These are phyloP conservation scores for Dissoconium aciculare DNA, from an alignment of 2,329 filamentous ascomycete species.

Conservation along the genomic window DNA sequence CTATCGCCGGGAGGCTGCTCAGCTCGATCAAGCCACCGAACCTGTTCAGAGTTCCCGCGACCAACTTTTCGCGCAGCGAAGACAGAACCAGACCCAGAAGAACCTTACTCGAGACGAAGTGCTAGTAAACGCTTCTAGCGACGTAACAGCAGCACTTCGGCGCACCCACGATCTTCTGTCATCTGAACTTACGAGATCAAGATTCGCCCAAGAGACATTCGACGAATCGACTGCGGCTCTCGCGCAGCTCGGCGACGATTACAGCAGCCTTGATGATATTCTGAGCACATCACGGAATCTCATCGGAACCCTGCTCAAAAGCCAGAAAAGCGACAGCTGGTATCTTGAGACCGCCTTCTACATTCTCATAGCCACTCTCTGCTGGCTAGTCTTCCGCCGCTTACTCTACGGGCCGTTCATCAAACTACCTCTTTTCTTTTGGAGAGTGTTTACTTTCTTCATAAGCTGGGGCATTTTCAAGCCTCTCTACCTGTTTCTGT, in stretches of 20 bases:
- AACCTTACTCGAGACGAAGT: constrained; percentile 56
- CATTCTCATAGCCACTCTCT: constrained; percentile 59
- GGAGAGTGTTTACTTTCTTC: constrained; percentile 11
- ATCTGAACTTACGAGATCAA: constrained; percentile 67
- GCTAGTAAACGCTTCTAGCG: constrained; percentile 57
- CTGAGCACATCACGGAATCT: constrained; percentile 60
- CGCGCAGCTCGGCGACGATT: constrained; percentile 64
- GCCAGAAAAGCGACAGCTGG: constrained; percentile 95
- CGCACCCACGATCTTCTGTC: constrained; percentile 79
- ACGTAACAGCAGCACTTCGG: constrained; percentile 71
- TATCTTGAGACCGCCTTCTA: constrained; percentile 86
- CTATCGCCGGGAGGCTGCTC: constrained; percentile 12
- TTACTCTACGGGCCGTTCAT: constrained; percentile 78
- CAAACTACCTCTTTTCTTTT: constrained; percentile 47
- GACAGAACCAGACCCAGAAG: constrained; percentile 24
- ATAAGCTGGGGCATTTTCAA: constrained; percentile 18
- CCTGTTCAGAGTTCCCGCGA: constrained; percentile 20
- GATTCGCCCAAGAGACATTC: constrained; percentile 80
- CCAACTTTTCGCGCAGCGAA: constrained; percentile 25
- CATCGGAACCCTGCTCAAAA: constrained; percentile 62
- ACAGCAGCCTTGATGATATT: constrained; percentile 63
- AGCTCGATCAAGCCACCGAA: constrained; percentile 27
- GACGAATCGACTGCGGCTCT: constrained; percentile 71
- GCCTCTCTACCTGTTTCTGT: constrained; percentile 34
- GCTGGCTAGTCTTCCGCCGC: constrained; percentile 74